Conservation (phyloP, 208 protist genomes). For the Leishmania tarentolae region DNA sequence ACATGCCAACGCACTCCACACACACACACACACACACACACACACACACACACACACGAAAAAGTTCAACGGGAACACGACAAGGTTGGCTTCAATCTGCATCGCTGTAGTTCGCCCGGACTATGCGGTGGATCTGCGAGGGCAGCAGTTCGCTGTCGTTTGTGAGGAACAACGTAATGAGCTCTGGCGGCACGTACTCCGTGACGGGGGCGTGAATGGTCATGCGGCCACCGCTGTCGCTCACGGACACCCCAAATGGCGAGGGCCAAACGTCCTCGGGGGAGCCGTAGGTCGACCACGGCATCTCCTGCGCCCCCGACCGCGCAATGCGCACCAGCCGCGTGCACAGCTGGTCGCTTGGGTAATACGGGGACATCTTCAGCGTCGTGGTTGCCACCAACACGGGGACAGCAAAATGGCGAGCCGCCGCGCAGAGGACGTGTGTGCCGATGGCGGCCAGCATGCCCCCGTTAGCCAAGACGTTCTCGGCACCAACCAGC, state of each 20-base stretch:
- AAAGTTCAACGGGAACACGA: not conserved
- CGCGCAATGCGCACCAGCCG: slow-evolving; percentile 82
- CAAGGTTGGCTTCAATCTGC: slow-evolving; percentile 70
- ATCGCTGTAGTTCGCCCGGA: slow-evolving; percentile 96
- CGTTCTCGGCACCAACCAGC: slow-evolving; percentile 92
- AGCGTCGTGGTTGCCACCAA: slow-evolving; percentile 95
- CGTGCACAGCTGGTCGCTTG: slow-evolving; percentile 91
- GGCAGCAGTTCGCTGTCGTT: slow-evolving; percentile 94
- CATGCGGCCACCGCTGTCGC: slow-evolving; percentile 43
- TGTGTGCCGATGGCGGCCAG: slow-evolving; percentile 94
- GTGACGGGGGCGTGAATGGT: slow-evolving; percentile 92
- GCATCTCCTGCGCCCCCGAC: slow-evolving; percentile 76
- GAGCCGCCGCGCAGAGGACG: slow-evolving; percentile 94
- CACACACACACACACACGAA: not conserved
- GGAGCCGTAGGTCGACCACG: slow-evolving; percentile 79
- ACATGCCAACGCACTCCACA: not conserved
- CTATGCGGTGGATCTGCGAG: slow-evolving; percentile 96
- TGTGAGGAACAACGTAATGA: slow-evolving; percentile 96
- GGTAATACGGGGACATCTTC: slow-evolving; percentile 97
- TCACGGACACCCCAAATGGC: slow-evolving; percentile 44
- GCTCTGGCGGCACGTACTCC: slow-evolving; percentile 98
- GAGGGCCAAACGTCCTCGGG: slow-evolving; percentile 65
- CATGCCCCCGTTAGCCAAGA: slow-evolving; percentile 98
- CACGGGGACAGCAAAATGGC: slow-evolving; percentile 95
- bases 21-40: not conserved